Evolutionary conservation across 2,329 filamentous ascomycete species (phyloP), one percentile per base, ranked within the genome.

Genomic region (Monosporascus sp.): DNA sequence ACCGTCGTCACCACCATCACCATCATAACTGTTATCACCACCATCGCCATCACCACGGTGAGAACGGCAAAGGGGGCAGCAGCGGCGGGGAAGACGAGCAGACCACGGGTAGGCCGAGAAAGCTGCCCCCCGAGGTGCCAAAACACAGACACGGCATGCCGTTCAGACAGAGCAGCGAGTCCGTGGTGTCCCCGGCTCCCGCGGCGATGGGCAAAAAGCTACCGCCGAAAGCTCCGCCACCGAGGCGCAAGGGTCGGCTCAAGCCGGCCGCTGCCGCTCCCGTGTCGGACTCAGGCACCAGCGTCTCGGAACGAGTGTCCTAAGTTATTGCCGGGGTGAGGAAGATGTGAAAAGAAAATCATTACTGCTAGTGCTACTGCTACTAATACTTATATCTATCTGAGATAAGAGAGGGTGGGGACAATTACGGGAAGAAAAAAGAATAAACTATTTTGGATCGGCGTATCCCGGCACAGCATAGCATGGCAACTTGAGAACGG

Each of bases 111-210:
- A 72, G 67, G 53, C 60, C 72, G 7, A 80, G 76, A 63, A 80
- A 76, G 59, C 71, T 72, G 2, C 65, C 81, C 5, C 81, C 81
- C 2, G 75, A 74, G 47, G 78, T 84, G 20, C 81, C 81, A 2
- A 80, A 71, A 60, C 80, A 83, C 55, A 72, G 78, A 2, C 80
- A 83, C 53, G 81, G 81, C 7, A 67, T 73, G 5, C 77, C 77
- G 2, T 65, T 46, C 42, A 70, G 47, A 62, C 60, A 39, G 49
- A 62, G 27, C 53, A 51, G 51, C 59, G 36, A 45, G 51, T 34
- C 46, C 58, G 50, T 47, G 58, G 54, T 27, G 44, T 51, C 18
- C 51, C 48, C 24, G 52, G 49, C 44, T 39, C 47, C 42, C 9
- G 15, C 24, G 20, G 57, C 38, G 36, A 42, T 49, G 14, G 24